phyloP scores from a whole-genome alignment of 2,329 filamentous ascomycete genomes.

The Cladobotryum mycophilum region DNA sequence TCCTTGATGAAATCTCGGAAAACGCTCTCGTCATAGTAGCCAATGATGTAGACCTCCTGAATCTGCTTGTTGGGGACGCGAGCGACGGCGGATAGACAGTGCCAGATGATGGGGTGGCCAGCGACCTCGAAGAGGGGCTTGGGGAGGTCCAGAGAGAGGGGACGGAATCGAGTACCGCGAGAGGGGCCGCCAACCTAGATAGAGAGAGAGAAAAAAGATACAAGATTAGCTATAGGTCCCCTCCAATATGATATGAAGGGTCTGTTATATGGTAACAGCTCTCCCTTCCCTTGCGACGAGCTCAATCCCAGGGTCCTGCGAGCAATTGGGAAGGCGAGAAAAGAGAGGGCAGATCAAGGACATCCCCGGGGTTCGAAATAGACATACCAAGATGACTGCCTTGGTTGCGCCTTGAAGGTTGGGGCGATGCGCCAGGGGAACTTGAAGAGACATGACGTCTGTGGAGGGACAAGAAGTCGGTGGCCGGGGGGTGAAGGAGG shows the following conservation, averaged over 20 bases:
- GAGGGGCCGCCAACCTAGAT: constrained; percentile 89
- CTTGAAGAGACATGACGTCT: constrained; percentile 44
- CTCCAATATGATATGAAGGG: neutral
- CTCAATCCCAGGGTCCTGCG: neutral
- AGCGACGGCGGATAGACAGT: constrained; percentile 86
- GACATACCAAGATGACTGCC: constrained; percentile 79
- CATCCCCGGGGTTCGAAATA: constrained; percentile 3
- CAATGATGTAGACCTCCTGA: constrained; percentile 94
- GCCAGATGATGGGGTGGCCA: constrained; percentile 96
- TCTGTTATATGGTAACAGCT: neutral
- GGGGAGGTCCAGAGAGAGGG: constrained; percentile 88
- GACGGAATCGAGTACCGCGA: constrained; percentile 90
- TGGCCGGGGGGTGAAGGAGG: constrained; percentile 8
- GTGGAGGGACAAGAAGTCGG: neutral
- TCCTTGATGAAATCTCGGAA: constrained; percentile 99
- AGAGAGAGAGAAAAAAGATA: neutral
- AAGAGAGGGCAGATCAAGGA: neutral
- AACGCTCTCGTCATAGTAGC: constrained; percentile 96
- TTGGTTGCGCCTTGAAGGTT: constrained; percentile 66
- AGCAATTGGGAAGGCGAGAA: neutral
- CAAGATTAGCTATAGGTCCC: neutral
- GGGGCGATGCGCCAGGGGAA: constrained; percentile 43
- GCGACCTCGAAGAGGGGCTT: constrained; percentile 99
- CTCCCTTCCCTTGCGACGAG: neutral
- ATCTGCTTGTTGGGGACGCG: constrained; percentile 75